phyloP scores from a whole-genome alignment of 2,329 filamentous ascomycete species.

The Elsinoe arachidis region DNA sequence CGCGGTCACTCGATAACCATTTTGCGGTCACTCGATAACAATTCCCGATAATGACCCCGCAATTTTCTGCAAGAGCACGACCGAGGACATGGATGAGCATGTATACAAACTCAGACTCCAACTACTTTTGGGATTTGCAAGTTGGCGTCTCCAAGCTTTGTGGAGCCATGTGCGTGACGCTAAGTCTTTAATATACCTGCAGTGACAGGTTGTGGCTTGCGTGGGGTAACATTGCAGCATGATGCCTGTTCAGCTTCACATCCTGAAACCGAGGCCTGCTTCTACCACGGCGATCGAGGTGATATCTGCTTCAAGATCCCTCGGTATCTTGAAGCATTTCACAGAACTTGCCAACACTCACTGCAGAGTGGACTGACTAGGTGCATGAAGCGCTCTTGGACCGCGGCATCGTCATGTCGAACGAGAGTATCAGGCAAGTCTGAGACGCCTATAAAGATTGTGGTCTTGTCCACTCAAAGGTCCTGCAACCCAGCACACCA shows the following conservation, averaged over 20 bases:
- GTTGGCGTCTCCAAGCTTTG: not conserved
- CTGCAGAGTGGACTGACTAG: not conserved
- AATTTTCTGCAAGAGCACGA: not conserved
- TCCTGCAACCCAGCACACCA: not conserved
- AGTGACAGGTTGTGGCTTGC: not conserved
- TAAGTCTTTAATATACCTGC: conserved; percentile 1
- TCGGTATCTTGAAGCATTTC: not conserved
- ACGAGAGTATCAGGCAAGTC: not conserved
- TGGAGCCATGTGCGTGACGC: not conserved
- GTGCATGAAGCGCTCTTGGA: not conserved
- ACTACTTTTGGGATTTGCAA: not conserved
- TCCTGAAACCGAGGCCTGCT: conserved; percentile 5
- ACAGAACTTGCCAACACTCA: not conserved
- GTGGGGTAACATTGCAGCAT: not conserved
- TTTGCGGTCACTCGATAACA: no score
- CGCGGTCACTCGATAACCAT: no score
- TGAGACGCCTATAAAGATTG: not conserved
- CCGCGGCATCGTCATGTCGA: not conserved
- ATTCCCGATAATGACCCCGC: no score
- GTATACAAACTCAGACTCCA: not conserved
- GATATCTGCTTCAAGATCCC: not conserved
- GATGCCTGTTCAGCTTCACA: not conserved
- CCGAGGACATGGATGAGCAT: not conserved
- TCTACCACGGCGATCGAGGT: not conserved
- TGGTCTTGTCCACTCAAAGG: not conserved